These are phyloP conservation scores for Lentinula boryana DNA, from an alignment of 768 basidiomycete genomes.

Conservation along the genomic window DNA sequence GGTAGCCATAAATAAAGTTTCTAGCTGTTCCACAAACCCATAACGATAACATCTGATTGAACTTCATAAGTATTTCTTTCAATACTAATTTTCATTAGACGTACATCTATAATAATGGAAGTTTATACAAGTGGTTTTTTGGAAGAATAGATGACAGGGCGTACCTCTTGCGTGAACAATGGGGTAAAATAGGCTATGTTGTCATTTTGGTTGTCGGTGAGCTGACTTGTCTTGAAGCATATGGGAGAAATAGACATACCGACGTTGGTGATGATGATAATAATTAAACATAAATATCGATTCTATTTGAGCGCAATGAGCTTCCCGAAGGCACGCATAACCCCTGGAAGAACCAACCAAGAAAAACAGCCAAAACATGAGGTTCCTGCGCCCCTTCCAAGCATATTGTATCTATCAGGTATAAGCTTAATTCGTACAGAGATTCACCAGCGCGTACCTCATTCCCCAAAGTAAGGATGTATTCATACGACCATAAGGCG, in stretches of 20 bases:
- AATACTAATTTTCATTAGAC: background rate
- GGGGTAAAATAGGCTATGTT: background rate
- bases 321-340: background rate
- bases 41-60: conserved; percentile 6
- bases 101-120: background rate
- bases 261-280: conserved; percentile 11
- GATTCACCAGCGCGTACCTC: conserved; percentile 4
- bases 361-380: background rate
- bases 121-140: background rate
- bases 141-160: background rate
- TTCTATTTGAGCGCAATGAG: conserved; percentile 5
- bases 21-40: conserved; percentile 7
- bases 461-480: conserved; percentile 11
- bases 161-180: background rate
- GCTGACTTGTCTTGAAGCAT: background rate
- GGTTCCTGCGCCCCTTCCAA: background rate
- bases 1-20: conserved; percentile 7
- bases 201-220: background rate
- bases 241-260: background rate
- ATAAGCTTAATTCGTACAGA: background rate
- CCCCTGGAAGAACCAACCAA: background rate
- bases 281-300: conserved; percentile 11
- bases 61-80: background rate
- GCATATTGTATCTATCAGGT: background rate
- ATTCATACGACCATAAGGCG: conserved; percentile 13